Evolutionary conservation across 352 stramenopile species (phyloP), one percentile per base, ranked within the genome.

Genomic region (Plasmopara muralis): DNA sequence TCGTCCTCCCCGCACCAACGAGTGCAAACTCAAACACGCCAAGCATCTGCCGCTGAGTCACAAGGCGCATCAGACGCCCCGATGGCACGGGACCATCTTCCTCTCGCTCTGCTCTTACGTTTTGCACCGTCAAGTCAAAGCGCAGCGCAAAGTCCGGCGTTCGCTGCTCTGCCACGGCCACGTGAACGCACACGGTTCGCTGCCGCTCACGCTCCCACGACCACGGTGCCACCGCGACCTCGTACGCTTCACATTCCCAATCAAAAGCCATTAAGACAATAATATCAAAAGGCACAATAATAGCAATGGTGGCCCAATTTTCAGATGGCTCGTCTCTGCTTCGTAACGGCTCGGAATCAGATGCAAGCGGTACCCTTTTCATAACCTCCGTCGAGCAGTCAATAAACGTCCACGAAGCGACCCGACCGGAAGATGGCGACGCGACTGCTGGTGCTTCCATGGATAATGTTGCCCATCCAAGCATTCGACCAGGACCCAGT

Each of bases 41-140:
- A 31, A 75, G 50, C 44, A 86, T 68, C 54, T 83, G 70, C 49
- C 63, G 70, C 53, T 83, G 78, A 49, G 63, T 77, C 25, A 86
- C 62, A 20, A 68, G 40, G 8, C 60, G 60, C 44, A 57, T 57
- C 15, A 68, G 34, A 12, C 29, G 51, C 20, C 16, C 14, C 12
- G 16, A 13, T 33, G 46, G 47, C 20, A 33, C 10, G 4, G 8
- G 16, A 28, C 42, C 7, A 10, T 12, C 42, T 18, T 18, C 40
- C 34, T 57, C 18, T 42, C 3, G 20, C 20, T 25, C 20, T 25
- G 20, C 44, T 41, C 34, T 43, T 6, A 30, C 41, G 49, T 28
- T 15, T 8, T 38, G 50, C 47, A 49, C 6, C 34, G 67, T 33
- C 30, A 68, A 38, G 10, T 63, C 59, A 48, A 84, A 77, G 6